Evolutionary conservation across 2,329 filamentous ascomycete genomes (phyloP), one percentile per base, ranked within the genome.

Genomic region (Fusarium brachygibbosum): DNA sequence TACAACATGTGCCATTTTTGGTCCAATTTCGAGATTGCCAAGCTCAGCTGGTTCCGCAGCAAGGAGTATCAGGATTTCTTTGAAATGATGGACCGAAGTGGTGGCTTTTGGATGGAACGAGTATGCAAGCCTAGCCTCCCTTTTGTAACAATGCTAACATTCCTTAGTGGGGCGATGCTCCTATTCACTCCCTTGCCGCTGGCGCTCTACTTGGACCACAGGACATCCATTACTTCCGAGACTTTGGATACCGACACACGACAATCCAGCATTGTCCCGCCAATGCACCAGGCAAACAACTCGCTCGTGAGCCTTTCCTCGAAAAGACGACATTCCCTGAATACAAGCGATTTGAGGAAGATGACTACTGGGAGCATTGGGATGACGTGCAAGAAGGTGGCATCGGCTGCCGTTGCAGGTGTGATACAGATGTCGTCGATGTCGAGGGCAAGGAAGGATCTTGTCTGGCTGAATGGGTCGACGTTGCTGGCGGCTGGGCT

Each of bases 1-100:
- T 99, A 99, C 86, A 99, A 99, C 83, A 99, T 99, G 96, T 99
- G 96, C 79, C 96, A 99, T 84, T 99, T 98, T 85, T 99, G 96
- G 96, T 97, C 94, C 80, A 99, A 99, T 80, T 99, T 99, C 73
- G 96, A 99, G 81, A 99, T 99, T 82, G 96, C 96, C 16, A 90
- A 90, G 63, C 87, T 99, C 65, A 91, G 93, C 82, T 99, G 94
- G 89, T 98, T 98, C 87, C 90, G 96, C 74, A 98, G 94, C 84
- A 95, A 97, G 82, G 92, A 94, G 77, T 99, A 99, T 79, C 92
- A 97, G 74, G 96, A 98, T 71, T 99, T 99, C 80, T 99, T 99
- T 80, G 86, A 98, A 76, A 97, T 97, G 91, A 98, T 99, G 95
- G 96, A 99, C 79, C 90, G 91, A 68, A 98, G 94, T 78, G 96